Base-by-base conservation (phyloP, 306 rosid genomes). In the Quercus variabilis region DNA sequence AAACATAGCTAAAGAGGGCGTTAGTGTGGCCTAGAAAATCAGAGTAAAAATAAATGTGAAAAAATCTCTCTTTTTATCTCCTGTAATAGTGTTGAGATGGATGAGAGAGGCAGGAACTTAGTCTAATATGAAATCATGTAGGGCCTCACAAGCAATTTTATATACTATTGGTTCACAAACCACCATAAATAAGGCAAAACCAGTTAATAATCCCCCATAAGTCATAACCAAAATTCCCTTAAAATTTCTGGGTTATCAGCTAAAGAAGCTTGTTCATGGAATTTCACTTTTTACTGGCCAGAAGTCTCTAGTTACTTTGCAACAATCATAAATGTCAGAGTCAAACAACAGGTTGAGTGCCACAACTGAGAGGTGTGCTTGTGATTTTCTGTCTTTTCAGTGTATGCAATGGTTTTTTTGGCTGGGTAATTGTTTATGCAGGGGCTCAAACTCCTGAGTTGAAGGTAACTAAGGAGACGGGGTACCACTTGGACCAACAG, bases 91-190 rank as follows among this genome's bases (percentile, higher is more conserved):
- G 55, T 68, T 94, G 85, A 94, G 92, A 83, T 94, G 98, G 97
- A 89, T 90, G 94, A 83, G 93, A 92, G 84, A 87, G 96, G 79
- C 96, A 94, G 84, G 92, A 89, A 90, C 79, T 92, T 63, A 90
- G 92, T n/a, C 89, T 85, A 35, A 73, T 94, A 59, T 94, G 98
- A 87, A 89, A 92, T 87, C 98, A 89, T 63, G 88, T 82, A 6
- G 96, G 97, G 13, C 86, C 91, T 69, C 87, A 90, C 35, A 94
- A 94, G 81, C 98, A 82, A 91, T 88, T 74, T 89, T 90, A 74
- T 94, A 92, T 41, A 88, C 98, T 14, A 90, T 83, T 88, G 91
- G 94, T 94, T 92, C 64, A 88, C 92, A 72, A 87, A 90, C 90
- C 74, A 76, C 71, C 75, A n/a, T 76, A 20, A 62, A 78, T 74